Percentiles rank a stretch among this genome's conserved stretches.
Conservation (phyloP, 2,329 filamentous ascomycete species). For the Plenodomus biglobosus region DNA sequence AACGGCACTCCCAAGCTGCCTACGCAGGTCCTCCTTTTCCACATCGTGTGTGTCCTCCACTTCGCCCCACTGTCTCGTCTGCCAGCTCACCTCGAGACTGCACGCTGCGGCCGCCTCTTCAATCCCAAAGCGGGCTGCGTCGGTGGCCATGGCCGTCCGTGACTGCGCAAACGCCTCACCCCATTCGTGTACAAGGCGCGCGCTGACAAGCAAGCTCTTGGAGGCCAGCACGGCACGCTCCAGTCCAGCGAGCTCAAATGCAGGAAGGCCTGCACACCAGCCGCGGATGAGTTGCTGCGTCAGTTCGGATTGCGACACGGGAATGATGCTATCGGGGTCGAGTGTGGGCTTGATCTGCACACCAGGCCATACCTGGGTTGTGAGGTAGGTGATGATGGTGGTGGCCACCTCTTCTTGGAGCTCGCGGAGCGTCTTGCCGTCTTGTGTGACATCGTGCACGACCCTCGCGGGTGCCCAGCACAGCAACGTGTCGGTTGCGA, state of each 20-base stretch:
- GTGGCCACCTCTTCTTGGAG: constrained; percentile 70
- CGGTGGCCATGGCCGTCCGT: constrained; percentile 45
- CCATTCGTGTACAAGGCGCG: constrained; percentile 82
- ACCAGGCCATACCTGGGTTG: constrained; percentile 77
- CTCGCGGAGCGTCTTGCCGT: constrained; percentile 63
- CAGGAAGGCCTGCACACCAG: constrained; percentile 72
- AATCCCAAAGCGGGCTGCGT: constrained; percentile 64
- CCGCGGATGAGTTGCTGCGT: constrained; percentile 76
- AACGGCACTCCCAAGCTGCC: constrained; percentile 86
- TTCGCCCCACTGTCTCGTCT: constrained; percentile 89
- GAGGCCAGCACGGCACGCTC: constrained; percentile 81
- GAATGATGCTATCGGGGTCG: constrained; percentile 75
- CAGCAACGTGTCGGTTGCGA: constrained; percentile 88
- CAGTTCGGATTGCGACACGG: constrained; percentile 68
- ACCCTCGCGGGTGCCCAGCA: constrained; percentile 75
- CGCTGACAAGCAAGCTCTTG: constrained; percentile 81
- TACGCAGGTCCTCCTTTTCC: constrained; percentile 81
- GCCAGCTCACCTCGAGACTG: constrained; percentile 85
- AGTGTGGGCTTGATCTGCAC: constrained; percentile 78
- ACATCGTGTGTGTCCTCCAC: constrained; percentile 99
- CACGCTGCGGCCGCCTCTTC: constrained; percentile 78
- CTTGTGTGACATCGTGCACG: constrained; percentile 48
- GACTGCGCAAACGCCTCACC: constrained; percentile 67
- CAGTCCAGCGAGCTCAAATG: constrained; percentile 82
- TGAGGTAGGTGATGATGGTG: constrained; percentile 71